Percentiles rank a stretch among this genome's conserved stretches.
Conservation (phyloP, 2,329 filamentous ascomycete species). For the Aspergillus spinulosporus region DNA sequence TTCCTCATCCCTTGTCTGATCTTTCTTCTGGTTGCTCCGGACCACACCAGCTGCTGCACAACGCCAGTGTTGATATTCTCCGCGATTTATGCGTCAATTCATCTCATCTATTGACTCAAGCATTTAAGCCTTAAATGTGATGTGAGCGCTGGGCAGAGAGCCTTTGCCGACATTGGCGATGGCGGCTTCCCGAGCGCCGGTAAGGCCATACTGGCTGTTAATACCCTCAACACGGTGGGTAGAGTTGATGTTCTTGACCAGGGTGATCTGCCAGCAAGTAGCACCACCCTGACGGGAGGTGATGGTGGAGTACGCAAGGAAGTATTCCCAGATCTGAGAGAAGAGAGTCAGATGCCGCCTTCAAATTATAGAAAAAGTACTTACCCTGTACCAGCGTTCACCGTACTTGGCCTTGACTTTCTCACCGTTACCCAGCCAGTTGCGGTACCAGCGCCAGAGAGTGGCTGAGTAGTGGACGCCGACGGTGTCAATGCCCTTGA, state of each 20-base stretch:
- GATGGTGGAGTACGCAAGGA: slow-evolving; percentile 83
- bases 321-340: slow-evolving; percentile 77
- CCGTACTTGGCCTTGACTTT: slow-evolving; percentile 96
- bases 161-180: slow-evolving; percentile 37
- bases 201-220: slow-evolving; percentile 65
- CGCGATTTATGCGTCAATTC: neutral
- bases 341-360: slow-evolving; percentile 1
- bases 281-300: slow-evolving; percentile 79
- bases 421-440: slow-evolving; percentile 92
- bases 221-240: slow-evolving; percentile 79
- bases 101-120: neutral
- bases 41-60: neutral
- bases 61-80: neutral
- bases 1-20: too few relatives aligned
- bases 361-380: slow-evolving; percentile 36
- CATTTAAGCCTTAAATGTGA: slow-evolving; percentile 33
- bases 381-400: slow-evolving; percentile 88
- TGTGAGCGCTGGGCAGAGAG: slow-evolving; percentile 36
- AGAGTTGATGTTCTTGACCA: slow-evolving; percentile 88
- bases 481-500: slow-evolving; percentile 89
- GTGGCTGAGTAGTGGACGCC: slow-evolving; percentile 97
- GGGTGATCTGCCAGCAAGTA: slow-evolving; percentile 81
- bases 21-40: neutral
- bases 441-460: slow-evolving; percentile 96
- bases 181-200: slow-evolving; percentile 61